Conservation (phyloP, 345 rosid species). For the Brassica carinata region DNA sequence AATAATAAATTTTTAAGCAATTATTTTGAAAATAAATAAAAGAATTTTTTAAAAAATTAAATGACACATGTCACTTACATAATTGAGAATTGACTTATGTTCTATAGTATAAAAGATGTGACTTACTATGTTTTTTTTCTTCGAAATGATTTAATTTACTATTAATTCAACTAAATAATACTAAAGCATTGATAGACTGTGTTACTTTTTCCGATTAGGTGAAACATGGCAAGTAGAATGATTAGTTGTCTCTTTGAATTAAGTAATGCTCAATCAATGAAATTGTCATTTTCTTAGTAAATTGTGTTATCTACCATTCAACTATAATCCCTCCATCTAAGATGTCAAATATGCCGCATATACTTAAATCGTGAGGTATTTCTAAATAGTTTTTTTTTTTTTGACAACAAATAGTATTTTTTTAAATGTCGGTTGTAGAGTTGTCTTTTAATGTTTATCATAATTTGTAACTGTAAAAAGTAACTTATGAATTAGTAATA, state of each 20-base stretch:
- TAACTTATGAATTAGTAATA: background rate
- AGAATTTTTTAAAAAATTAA: no score
- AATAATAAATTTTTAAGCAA: no score
- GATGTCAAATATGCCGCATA: background rate
- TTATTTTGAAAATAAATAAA: no score
- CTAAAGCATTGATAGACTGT: background rate
- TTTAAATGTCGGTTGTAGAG: background rate
- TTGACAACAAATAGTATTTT: no score
- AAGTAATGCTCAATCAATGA: background rate
- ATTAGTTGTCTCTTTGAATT: background rate
- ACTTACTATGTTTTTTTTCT: no score
- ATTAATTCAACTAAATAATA: background rate
- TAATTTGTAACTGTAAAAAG: background rate
- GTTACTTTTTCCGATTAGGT: background rate
- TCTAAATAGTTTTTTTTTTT: background rate
- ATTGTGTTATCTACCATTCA: slow-evolving; percentile 9
- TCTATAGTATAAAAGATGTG: no score
- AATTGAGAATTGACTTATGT: no score
- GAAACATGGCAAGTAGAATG: background rate
- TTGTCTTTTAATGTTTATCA: background rate
- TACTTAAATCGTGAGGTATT: background rate
- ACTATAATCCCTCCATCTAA: background rate
- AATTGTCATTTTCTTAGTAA: background rate
- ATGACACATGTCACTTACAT: no score
- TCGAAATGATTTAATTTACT: no score